A percentile compares a stretch with the other conserved stretches of the same genome.
Evolutionary conservation across 805 yeast species (phyloP).

Genomic region (Kodamaea restingae): DNA sequence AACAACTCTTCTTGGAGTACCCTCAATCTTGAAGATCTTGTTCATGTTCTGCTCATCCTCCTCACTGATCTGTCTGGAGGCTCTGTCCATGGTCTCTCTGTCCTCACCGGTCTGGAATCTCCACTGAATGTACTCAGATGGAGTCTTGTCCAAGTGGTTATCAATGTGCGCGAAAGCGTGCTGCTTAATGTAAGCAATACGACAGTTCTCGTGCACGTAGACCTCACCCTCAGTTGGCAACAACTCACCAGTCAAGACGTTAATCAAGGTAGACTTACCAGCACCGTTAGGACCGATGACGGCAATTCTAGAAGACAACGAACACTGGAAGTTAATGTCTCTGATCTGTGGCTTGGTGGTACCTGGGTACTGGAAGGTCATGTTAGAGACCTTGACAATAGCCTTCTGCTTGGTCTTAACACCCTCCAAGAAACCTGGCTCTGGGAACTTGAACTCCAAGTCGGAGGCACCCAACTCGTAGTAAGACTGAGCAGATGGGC

Average conservation of each 20-base stretch:
- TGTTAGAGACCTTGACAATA: slow-evolving; percentile 94
- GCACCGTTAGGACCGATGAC: slow-evolving; percentile 99
- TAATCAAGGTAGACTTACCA: slow-evolving; percentile 98
- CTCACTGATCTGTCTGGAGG: slow-evolving; percentile 97
- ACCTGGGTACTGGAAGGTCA: slow-evolving; percentile 99
- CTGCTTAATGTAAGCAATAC: slow-evolving; percentile 99
- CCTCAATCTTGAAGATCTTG: slow-evolving; percentile 98
- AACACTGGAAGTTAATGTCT: slow-evolving; percentile 96
- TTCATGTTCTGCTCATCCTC: slow-evolving; percentile 97
- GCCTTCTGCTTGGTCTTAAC: slow-evolving; percentile 99
- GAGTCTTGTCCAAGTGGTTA: slow-evolving; percentile 97
- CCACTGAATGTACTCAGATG: slow-evolving; percentile 99
- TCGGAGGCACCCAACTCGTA: slow-evolving; percentile 98
- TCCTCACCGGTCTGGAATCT: slow-evolving; percentile 99
- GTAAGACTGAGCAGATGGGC: slow-evolving; percentile 98
- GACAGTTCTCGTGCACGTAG: slow-evolving; percentile 98
- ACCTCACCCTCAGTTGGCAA: slow-evolving; percentile 98
- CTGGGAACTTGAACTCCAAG: slow-evolving; percentile 96
- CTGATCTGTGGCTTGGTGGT: slow-evolving; percentile 90
- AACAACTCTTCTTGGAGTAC: slow-evolving; percentile 95
- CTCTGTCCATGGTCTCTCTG: slow-evolving; percentile 99
- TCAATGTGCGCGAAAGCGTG: slow-evolving; percentile 99
- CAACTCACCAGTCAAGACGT: slow-evolving; percentile 98
- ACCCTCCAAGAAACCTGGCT: slow-evolving; percentile 99
- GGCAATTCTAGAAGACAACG: slow-evolving; percentile 98